Conservation (phyloP, 1,284 basidiomycete genomes). For the Marasmius tenuissimus region DNA sequence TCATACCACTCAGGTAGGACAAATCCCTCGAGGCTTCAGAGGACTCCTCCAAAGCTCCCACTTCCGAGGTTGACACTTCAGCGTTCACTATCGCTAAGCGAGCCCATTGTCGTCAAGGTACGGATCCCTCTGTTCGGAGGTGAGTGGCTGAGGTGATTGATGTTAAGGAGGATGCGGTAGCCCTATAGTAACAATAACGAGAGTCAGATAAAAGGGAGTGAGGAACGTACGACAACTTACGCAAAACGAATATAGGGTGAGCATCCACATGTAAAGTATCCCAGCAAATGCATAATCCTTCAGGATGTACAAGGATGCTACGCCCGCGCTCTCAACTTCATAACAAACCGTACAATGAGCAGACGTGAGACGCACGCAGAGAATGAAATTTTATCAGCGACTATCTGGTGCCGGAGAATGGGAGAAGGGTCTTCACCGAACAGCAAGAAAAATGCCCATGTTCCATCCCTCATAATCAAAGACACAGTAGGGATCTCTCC, state of each 20-base stretch:
- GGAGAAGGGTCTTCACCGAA: not conserved
- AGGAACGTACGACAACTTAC: conserved; percentile 2
- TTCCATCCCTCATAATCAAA: conserved; percentile 6
- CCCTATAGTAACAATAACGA: too few species aligned
- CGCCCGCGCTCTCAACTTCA: not conserved
- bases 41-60: too few species aligned
- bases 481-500: not conserved
- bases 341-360: too few species aligned
- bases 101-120: too few species aligned
- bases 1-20: too few species aligned
- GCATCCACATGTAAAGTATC: not conserved
- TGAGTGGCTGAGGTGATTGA: too few species aligned
- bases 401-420: conserved; percentile 19
- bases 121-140: too few species aligned
- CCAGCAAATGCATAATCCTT: not conserved
- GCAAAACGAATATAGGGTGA: conserved; percentile 1
- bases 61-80: too few species aligned
- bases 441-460: conserved; percentile 6
- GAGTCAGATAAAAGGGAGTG: too few species aligned
- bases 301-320: not conserved
- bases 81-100: too few species aligned
- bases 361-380: not conserved
- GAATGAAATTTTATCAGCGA: not conserved
- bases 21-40: too few species aligned
- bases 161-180: too few species aligned